Evolutionary conservation across 2,329 filamentous ascomycete genomes (phyloP).

Genomic region (Lachnellula subtilissima): DNA sequence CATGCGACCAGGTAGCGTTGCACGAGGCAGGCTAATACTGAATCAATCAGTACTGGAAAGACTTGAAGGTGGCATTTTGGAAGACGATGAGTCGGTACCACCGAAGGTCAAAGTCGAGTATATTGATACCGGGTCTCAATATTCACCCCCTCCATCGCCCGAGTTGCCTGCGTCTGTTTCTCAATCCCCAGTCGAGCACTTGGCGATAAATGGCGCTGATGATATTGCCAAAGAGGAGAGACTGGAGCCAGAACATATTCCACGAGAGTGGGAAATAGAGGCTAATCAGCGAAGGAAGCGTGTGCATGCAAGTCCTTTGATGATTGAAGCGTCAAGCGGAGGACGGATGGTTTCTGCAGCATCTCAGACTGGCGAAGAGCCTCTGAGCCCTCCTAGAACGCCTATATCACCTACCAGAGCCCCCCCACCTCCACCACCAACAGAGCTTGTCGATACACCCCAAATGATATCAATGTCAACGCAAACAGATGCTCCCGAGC

Average conservation of each 20-base stretch:
- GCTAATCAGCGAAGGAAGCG: constrained; percentile 71
- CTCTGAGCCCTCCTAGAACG: constrained; percentile 60
- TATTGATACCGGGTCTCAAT: constrained; percentile 74
- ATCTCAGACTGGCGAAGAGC: constrained; percentile 58
- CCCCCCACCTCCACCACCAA: constrained; percentile 38
- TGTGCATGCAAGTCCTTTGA: constrained; percentile 49
- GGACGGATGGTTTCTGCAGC: constrained; percentile 59
- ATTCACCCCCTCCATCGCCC: constrained; percentile 76
- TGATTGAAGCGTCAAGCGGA: constrained; percentile 42
- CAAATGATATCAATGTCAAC: constrained; percentile 54
- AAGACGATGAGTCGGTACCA: constrained; percentile 43
- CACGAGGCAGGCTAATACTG: constrained; percentile 47
- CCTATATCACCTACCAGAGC: constrained; percentile 50
- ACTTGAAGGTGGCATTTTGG: constrained; percentile 47
- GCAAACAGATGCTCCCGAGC: constrained; percentile 48
- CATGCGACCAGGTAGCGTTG: constrained; percentile 50
- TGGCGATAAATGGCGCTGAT: constrained; percentile 18
- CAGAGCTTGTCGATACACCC: constrained; percentile 27
- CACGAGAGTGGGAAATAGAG: constrained; percentile 55
- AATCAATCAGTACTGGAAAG: constrained; percentile 53
- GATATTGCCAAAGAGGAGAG: constrained; percentile 17
- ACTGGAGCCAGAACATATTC: constrained; percentile 34
- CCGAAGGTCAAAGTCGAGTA: constrained; percentile 49
- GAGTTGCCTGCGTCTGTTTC: constrained; percentile 38
- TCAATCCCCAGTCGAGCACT: constrained; percentile 41